Conservation (phyloP, 1,284 basidiomycete species). For the Microbotryum scabiosae region DNA sequence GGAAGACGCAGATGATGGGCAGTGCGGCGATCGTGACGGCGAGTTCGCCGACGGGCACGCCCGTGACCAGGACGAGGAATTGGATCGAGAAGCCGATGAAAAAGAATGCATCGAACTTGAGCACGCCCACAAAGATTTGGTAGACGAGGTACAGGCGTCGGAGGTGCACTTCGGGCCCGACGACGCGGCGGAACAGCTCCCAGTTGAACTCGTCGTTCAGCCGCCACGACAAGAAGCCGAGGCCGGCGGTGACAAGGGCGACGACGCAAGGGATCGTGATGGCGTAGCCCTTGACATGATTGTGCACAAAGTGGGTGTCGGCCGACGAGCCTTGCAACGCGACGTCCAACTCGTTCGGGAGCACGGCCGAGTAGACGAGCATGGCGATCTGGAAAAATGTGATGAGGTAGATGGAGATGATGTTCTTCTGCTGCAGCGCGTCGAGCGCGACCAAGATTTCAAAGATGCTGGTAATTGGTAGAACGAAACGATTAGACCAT, state of each 20-base stretch:
- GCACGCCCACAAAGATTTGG: constrained; percentile 19
- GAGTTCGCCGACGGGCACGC: constrained; percentile 21
- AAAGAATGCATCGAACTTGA: constrained; percentile 27
- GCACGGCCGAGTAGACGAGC: constrained; percentile 28
- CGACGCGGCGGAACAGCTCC: constrained; percentile 59
- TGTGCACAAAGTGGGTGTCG: constrained; percentile 13
- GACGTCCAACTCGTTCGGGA: constrained; percentile 16
- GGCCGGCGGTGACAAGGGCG: constrained; percentile 6
- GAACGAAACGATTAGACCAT: neutral
- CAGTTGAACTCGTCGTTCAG: constrained; percentile 33
- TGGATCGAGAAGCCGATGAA: constrained; percentile 19
- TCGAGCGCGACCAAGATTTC: constrained; percentile 32
- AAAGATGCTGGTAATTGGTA: constrained; percentile 14
- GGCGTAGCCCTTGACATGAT: constrained; percentile 12
- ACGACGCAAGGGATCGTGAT: constrained; percentile 23
- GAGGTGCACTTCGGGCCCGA: constrained; percentile 23
- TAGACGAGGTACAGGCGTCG: constrained; percentile 10
- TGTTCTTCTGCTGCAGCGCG: constrained; percentile 32
- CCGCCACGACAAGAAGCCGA: constrained; percentile 14
- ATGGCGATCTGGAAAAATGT: constrained; percentile 32
- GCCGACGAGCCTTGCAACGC: constrained; percentile 20
- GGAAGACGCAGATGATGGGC: constrained; percentile 20
- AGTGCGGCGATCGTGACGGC: constrained; percentile 27
- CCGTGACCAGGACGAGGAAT: constrained; percentile 29
- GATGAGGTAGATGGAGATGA: constrained; percentile 38